These are phyloP conservation scores for Tylopilus plumbeoviolaceoides DNA, from an alignment of 768 basidiomycete genomes.

Conservation along the genomic window DNA sequence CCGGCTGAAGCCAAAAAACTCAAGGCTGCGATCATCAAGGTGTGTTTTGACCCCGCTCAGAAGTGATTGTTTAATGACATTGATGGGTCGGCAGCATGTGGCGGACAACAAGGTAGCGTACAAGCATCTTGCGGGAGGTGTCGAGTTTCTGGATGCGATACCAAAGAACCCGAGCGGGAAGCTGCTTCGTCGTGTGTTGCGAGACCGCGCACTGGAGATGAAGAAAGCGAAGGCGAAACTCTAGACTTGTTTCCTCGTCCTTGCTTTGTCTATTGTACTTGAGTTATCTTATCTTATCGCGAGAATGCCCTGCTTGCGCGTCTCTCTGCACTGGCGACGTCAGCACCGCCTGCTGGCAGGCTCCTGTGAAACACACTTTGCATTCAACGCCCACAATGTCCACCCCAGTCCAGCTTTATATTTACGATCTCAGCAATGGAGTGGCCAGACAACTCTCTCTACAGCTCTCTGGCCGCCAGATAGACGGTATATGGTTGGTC, in stretches of 20 bases:
- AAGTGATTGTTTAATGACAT: background rate
- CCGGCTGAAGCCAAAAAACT: slow-evolving; percentile 32
- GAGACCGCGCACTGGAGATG: slow-evolving; percentile 44
- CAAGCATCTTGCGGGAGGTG: slow-evolving; percentile 57
- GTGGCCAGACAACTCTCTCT: slow-evolving; percentile 74
- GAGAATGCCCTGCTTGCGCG: slow-evolving; percentile 19
- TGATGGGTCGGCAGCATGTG: slow-evolving; percentile 39
- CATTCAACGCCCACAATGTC: slow-evolving; percentile 13
- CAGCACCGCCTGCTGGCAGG: slow-evolving; percentile 5
- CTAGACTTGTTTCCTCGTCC: background rate
- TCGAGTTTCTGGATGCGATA: slow-evolving; percentile 50
- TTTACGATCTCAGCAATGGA: slow-evolving; percentile 90
- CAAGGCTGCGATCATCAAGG: slow-evolving; percentile 47
- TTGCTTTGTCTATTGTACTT: too few relatives aligned
- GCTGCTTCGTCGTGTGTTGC: slow-evolving; percentile 46
- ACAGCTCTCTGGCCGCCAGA: slow-evolving; percentile 82
- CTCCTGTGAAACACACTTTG: background rate
- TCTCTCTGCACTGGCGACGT: background rate
- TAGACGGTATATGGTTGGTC: slow-evolving; percentile 87
- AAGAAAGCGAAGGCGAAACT: slow-evolving; percentile 23
- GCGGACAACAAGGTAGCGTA: slow-evolving; percentile 52
- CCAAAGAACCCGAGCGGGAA: slow-evolving; percentile 67
- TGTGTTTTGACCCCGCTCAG: slow-evolving; percentile 17
- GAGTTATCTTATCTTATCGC: too few relatives aligned
- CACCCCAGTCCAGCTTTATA: slow-evolving; percentile 68